Evolutionary conservation across 2,329 filamentous ascomycete genomes (phyloP).

Genomic region (Escovopsis sp.): DNA sequence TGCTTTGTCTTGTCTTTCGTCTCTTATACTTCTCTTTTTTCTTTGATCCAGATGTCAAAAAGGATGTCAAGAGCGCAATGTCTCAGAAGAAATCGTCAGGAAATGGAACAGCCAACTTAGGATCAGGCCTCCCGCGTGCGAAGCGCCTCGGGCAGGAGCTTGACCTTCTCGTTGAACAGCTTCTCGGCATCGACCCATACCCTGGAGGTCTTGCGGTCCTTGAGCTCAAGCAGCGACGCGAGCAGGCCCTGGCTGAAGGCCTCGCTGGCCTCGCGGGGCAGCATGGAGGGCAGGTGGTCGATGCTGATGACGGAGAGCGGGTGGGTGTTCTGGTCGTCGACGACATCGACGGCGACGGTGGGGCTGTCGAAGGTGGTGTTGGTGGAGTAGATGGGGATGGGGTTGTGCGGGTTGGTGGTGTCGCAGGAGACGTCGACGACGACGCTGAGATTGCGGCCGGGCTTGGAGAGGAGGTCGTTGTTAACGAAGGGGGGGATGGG

Average conservation of each 20-base stretch:
- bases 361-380: slow-evolving; percentile 80
- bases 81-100: too few species aligned
- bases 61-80: too few species aligned
- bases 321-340: slow-evolving; percentile 26
- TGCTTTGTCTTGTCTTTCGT: too few species aligned
- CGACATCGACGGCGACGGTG: slow-evolving; percentile 51
- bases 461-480: slow-evolving; percentile 43
- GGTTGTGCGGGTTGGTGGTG: slow-evolving; percentile 56
- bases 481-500: slow-evolving; percentile 68
- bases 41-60: too few species aligned
- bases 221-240: slow-evolving; percentile 61
- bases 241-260: slow-evolving; percentile 67
- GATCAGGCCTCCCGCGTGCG: slow-evolving; percentile 2
- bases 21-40: too few species aligned
- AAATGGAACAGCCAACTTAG: not conserved
- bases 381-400: slow-evolving; percentile 65
- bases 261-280: slow-evolving; percentile 77
- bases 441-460: slow-evolving; percentile 59
- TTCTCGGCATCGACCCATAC: slow-evolving; percentile 83
- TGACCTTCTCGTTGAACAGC: slow-evolving; percentile 71
- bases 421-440: slow-evolving; percentile 69
- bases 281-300: slow-evolving; percentile 68
- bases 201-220: slow-evolving; percentile 53
- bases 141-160: slow-evolving; percentile 37
- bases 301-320: slow-evolving; percentile 72